Evolutionary conservation across 2,329 filamentous ascomycete species (phyloP).

Genomic region (Epichloe festucae): DNA sequence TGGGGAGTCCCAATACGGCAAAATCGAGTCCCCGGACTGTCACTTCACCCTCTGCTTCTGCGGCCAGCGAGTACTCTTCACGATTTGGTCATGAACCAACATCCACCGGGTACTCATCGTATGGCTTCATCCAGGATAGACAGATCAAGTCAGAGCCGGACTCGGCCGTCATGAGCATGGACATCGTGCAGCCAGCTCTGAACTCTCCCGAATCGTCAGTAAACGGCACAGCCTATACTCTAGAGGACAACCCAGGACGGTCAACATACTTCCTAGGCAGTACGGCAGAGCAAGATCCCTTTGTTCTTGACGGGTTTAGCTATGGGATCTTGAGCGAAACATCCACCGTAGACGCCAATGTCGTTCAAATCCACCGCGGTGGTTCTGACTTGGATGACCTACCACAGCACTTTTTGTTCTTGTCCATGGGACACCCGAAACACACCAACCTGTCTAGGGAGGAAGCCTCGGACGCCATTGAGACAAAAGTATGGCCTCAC

Average conservation of each 20-base stretch:
- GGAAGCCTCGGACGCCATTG: conserved; percentile 28
- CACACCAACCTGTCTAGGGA: conserved; percentile 25
- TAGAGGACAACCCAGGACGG: conserved; percentile 28
- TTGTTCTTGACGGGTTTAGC: conserved; percentile 32
- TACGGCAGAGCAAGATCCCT: conserved; percentile 32
- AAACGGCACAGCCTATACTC: conserved; percentile 15
- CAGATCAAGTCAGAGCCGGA: conserved; percentile 1
- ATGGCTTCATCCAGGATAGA: background rate
- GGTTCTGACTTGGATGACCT: conserved; percentile 20
- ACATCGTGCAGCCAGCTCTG: conserved; percentile 6
- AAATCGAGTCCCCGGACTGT: conserved; percentile 3
- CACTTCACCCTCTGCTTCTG: conserved; percentile 1
- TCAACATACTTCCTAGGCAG: conserved; percentile 33
- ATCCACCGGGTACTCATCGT: background rate
- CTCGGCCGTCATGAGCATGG: conserved; percentile 3
- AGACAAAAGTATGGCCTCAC: conserved; percentile 26
- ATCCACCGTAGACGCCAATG: conserved; percentile 30
- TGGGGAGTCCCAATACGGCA: conserved; percentile 3
- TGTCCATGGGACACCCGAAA: conserved; percentile 31
- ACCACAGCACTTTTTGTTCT: conserved; percentile 32
- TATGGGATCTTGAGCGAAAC: conserved; percentile 32
- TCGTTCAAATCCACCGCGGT: conserved; percentile 28
- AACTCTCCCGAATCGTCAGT: conserved; percentile 5
- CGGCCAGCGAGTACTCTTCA: conserved; percentile 1
- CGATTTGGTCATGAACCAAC: background rate